Conservation (phyloP, 371 early-diverging fungal genomes). For the Nematocida sp. region DNA sequence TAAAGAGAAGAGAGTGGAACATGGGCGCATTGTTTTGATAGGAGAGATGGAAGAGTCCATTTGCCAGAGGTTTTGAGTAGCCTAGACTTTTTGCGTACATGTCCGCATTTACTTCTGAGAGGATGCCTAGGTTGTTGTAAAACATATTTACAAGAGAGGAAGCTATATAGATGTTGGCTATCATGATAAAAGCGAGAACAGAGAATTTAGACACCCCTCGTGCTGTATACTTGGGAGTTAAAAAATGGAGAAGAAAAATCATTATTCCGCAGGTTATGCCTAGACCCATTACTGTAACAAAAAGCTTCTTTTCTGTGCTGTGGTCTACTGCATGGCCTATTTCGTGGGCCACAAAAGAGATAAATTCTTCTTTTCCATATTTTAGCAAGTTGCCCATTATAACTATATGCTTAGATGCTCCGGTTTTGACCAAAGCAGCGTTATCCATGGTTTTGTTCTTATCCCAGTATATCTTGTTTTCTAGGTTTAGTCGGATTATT, state of each 20-base stretch:
- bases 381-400: slow-evolving; percentile 59
- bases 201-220: slow-evolving; percentile 50
- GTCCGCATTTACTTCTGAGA: slow-evolving; percentile 66
- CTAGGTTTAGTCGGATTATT: slow-evolving; percentile 24
- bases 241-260: slow-evolving; percentile 40
- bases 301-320: slow-evolving; percentile 64
- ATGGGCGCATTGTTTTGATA: slow-evolving; percentile 50
- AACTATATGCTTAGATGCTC: slow-evolving; percentile 19
- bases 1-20: slow-evolving; percentile 61
- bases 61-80: slow-evolving; percentile 57
- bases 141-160: slow-evolving; percentile 58
- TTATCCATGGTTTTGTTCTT: slow-evolving; percentile 14
- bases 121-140: slow-evolving; percentile 63
- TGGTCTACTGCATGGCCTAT: slow-evolving; percentile 66
- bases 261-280: slow-evolving; percentile 56
- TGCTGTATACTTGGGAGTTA: slow-evolving; percentile 49
- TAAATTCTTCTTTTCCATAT: slow-evolving; percentile 52
- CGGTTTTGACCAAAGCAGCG: slow-evolving; percentile 50
- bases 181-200: slow-evolving; percentile 58
- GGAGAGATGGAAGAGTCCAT: slow-evolving; percentile 62
- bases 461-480: slow-evolving; percentile 39
- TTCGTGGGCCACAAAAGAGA: slow-evolving; percentile 66
- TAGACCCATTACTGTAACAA: slow-evolving; percentile 53
- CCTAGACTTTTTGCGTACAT: slow-evolving; percentile 61
- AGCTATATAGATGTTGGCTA: slow-evolving; percentile 57